Evolutionary conservation across 495 filamentous ascomycete genomes (phyloP).

Genomic region (Apiosordaria backusii): DNA sequence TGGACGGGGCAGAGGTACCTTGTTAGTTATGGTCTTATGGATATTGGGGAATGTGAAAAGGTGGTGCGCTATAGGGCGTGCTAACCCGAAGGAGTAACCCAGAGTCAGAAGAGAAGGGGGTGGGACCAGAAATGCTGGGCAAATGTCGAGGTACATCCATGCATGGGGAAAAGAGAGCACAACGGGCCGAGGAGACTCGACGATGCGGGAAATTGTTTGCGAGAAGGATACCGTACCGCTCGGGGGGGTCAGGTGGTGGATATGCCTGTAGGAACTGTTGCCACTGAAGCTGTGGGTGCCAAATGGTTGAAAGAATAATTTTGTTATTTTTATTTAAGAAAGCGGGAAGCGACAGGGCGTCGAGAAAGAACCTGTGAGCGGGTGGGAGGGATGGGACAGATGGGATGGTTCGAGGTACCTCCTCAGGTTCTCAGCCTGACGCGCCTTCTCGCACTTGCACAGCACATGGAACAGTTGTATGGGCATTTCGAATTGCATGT

Average conservation of each 20-base stretch:
- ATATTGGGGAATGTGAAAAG: not conserved
- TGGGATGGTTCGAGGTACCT: too few relatives aligned
- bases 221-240: not conserved
- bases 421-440: too few relatives aligned
- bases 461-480: not conserved
- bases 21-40: not conserved
- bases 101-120: not conserved
- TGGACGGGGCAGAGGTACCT: not conserved
- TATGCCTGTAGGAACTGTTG: not conserved
- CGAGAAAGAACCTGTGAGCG: too few relatives aligned
- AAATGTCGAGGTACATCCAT: constrained; percentile 1
- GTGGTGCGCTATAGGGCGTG: not conserved
- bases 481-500: constrained; percentile 3
- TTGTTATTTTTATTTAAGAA: not conserved
- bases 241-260: not conserved
- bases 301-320: not conserved
- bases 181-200: constrained; percentile 12
- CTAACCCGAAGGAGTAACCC: not conserved
- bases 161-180: not conserved
- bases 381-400: not conserved
- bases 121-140: not conserved
- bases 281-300: not conserved
- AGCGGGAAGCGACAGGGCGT: not conserved
- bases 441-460: too few relatives aligned
- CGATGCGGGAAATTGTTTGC: constrained; percentile 1